These are phyloP conservation scores for Pyracantha coccinea DNA, from an alignment of 331 rosid genomes.

Conservation along the genomic window DNA sequence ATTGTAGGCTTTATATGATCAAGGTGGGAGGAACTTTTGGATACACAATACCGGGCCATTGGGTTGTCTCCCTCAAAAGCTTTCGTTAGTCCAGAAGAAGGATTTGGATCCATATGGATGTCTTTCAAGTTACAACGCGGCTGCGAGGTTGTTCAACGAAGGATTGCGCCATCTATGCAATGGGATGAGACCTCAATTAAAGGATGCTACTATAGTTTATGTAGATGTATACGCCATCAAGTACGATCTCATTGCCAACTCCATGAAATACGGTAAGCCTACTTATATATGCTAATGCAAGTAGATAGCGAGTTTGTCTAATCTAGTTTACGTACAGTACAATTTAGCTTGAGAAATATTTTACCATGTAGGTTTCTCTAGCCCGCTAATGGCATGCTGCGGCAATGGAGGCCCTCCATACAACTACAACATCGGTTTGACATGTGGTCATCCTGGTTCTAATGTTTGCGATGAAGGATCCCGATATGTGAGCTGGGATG, in stretches of 20 bases:
- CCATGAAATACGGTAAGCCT: constrained; percentile 50
- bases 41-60: constrained; percentile 89
- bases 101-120: constrained; percentile 63
- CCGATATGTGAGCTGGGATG: constrained; percentile 69
- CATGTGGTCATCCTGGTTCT: constrained; percentile 73
- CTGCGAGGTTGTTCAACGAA: constrained; percentile 71
- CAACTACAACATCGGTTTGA: constrained; percentile 55
- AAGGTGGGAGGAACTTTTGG: constrained; percentile 94
- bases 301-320: neutral
- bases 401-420: constrained; percentile 93
- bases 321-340: neutral
- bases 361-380: constrained; percentile 46
- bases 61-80: constrained; percentile 87
- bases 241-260: constrained; percentile 63
- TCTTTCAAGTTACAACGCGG: constrained; percentile 59
- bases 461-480: constrained; percentile 63
- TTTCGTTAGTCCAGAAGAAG: constrained; percentile 34
- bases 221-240: constrained; percentile 77
- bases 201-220: constrained; percentile 58
- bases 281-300: neutral
- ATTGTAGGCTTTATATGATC: constrained; percentile 50
- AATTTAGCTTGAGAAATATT: neutral
- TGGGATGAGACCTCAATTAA: constrained; percentile 44
- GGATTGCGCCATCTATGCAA: constrained; percentile 35
- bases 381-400: constrained; percentile 82